phyloP scores from a whole-genome alignment of 2,329 filamentous ascomycete species.

The Paraphoma chrysanthemicola region DNA sequence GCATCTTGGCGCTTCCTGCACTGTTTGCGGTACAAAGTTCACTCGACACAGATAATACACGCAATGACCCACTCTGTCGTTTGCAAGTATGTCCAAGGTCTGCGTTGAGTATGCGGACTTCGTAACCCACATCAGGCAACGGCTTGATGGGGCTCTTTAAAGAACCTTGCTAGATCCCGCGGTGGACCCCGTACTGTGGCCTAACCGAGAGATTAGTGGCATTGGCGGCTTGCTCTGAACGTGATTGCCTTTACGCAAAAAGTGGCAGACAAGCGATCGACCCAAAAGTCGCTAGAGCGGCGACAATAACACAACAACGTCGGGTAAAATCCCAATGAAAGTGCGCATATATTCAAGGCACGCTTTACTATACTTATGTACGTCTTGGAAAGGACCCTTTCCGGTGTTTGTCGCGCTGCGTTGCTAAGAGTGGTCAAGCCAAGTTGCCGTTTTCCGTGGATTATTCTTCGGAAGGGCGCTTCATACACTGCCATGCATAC shows the following conservation, averaged over 20 bases:
- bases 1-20: conserved; percentile 9
- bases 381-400: too few species aligned
- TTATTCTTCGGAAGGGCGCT: too few species aligned
- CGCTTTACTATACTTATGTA: too few species aligned
- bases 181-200: conserved; percentile 7
- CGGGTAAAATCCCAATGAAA: too few species aligned
- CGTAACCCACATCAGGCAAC: neutral
- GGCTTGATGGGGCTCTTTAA: conserved; percentile 3
- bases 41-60: neutral
- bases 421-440: too few species aligned
- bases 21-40: conserved; percentile 4
- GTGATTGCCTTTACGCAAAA: neutral
- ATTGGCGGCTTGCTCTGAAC: neutral
- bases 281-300: neutral
- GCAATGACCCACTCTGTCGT: neutral
- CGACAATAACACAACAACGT: too few species aligned
- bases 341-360: too few species aligned
- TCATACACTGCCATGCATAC: too few species aligned
- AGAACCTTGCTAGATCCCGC: conserved; percentile 13
- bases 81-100: too few species aligned
- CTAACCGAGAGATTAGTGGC: conserved; percentile 2
- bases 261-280: conserved; percentile 3
- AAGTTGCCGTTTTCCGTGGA: too few species aligned
- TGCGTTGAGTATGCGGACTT: too few species aligned
- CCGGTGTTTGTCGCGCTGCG: too few species aligned